Percentiles rank a stretch among this genome's conserved stretches.
Evolutionary conservation across 257 asterid genomes (phyloP).

Genomic region (Scutellaria baicalensis): DNA sequence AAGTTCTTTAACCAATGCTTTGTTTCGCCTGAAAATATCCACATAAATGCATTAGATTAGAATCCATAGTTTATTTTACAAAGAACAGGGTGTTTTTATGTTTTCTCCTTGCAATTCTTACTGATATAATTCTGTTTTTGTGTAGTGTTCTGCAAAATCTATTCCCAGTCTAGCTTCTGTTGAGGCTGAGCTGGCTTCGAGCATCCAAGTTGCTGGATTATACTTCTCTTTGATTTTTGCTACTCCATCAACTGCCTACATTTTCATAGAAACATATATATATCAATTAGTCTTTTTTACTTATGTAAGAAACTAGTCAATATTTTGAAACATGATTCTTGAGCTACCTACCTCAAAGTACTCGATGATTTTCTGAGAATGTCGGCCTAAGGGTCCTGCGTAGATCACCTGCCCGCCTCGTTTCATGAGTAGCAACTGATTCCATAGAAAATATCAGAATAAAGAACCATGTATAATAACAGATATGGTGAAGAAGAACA

Average conservation of each 20-base stretch:
- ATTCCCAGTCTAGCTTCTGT: conserved; percentile 54
- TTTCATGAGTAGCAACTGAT: conserved; percentile 61
- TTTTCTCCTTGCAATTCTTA: conserved; percentile 18
- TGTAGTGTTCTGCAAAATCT: conserved; percentile 64
- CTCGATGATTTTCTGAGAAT: conserved; percentile 45
- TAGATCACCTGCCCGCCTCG: conserved; percentile 68
- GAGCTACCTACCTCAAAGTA: conserved; percentile 49
- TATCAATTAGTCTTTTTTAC: neutral
- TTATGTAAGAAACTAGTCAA: neutral
- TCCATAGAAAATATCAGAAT: neutral
- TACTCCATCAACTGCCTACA: conserved; percentile 59
- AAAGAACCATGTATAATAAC: neutral
- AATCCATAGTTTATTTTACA: neutral
- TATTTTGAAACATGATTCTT: neutral
- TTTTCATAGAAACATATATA: neutral
- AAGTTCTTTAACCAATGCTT: conserved; percentile 53
- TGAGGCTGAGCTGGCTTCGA: conserved; percentile 66
- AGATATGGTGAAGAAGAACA: neutral
- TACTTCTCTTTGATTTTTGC: conserved; percentile 63
- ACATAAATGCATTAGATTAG: neutral
- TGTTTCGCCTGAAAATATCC: conserved; percentile 41
- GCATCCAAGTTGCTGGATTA: conserved; percentile 95
- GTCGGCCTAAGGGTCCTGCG: conserved; percentile 62
- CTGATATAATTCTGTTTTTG: conserved; percentile 45
- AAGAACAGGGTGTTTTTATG: neutral